Base-by-base conservation (phyloP, 1,139 yeast genomes). In the Debaryomyces sp. region DNA sequence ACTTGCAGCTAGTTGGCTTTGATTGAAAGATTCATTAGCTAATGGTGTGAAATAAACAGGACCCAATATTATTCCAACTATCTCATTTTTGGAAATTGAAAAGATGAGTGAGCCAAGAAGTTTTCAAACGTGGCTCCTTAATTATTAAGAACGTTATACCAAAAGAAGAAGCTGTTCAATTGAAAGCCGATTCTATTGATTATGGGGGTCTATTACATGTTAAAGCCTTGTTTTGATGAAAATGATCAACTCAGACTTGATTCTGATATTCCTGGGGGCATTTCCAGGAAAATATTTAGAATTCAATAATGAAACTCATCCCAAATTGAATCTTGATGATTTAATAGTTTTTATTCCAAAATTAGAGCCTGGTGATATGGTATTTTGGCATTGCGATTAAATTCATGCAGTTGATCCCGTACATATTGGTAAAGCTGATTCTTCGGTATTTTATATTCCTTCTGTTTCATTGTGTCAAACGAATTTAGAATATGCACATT, bases 371-470 rank as follows among this genome's bases (percentile, higher is more conserved):
- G 77, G 77, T 2, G 80, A 77, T 53, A 72, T 66, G 53, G 80
- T 78, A 0, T 73, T 71, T 46, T 79, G 83, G 83, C 83, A 79
- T 57, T 65, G 73, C 49, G 83, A 78, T 54, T 47, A 69, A 36
- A 65, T 73, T 23, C 82, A 78, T 58, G 75, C 75, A n/a, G 82
- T 78, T 8, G 82, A 78, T 51, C 59, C 62, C 21, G 63, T 61
- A 4, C 81, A 77, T 53, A 52, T 50, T 15, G 82, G 81, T 2
- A 29, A 41, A 8, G 12, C n/a, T n/a, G 51, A 49, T 40, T 47
- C 52, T 6, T 49, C 52, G 7, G 50, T 49, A 13, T 48, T 47
- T 30, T 50, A 47, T 34, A 50, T 67, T 44, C 71, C 77, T 1
- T 64, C 69, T 1, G 61, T 58, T 26, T 78, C 75, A 3, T 51